Conservation (phyloP, 495 filamentous ascomycete species). For the Saxispiralis lemnorum region DNA sequence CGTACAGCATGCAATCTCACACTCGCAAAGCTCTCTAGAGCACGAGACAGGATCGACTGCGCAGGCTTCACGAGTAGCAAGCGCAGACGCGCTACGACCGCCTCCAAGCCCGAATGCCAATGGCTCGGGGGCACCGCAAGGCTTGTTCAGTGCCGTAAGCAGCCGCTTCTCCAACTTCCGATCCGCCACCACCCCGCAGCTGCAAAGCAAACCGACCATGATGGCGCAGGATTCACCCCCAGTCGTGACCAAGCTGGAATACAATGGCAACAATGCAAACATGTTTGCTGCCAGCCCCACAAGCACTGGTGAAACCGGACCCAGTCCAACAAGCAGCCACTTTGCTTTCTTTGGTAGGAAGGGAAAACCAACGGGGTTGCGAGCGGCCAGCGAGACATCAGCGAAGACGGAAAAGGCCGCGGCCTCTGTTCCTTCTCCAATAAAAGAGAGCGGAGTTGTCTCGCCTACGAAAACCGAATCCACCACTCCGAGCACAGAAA, state of each 20-base stretch:
- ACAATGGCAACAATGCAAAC: constrained; percentile 16
- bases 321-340: constrained; percentile 2
- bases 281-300: background rate
- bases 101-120: no score
- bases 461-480: constrained; percentile 62
- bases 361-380: constrained; percentile 39
- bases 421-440: constrained; percentile 30
- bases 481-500: constrained; percentile 43
- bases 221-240: constrained; percentile 1
- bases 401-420: constrained; percentile 42
- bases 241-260: constrained; percentile 48
- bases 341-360: constrained; percentile 18
- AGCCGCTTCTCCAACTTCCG: constrained; percentile 6
- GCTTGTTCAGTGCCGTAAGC: constrained; percentile 2
- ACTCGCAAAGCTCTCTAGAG: no score
- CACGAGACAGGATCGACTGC: no score
- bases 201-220: constrained; percentile 1
- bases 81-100: no score
- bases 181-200: constrained; percentile 7
- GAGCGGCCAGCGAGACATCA: constrained; percentile 67
- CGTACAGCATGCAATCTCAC: no score
- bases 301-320: background rate
- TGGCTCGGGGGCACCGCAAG: background rate
- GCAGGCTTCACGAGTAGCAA: no score
- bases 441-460: constrained; percentile 42